These are phyloP conservation scores for Entomophthora muscae DNA, from an alignment of 371 early-diverging fungal genomes.

Conservation along the genomic window DNA sequence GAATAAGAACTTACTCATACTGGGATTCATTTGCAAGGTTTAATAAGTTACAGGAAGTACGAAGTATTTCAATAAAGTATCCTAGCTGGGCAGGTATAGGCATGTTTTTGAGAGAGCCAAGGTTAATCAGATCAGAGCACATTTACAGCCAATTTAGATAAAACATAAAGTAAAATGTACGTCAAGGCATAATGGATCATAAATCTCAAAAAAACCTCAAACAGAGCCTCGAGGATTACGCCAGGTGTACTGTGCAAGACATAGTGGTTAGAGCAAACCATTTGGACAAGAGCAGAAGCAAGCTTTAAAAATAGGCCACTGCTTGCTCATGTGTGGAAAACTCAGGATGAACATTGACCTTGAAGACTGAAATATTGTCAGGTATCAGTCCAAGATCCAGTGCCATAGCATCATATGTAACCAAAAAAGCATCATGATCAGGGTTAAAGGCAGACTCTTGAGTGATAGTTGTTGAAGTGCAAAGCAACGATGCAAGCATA, in stretches of 20 bases:
- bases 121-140: background rate
- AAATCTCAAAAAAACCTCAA: background rate
- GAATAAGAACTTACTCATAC: background rate
- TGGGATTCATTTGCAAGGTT: background rate
- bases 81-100: background rate
- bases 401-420: background rate
- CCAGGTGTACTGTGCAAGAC: background rate
- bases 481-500: background rate
- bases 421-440: background rate
- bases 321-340: background rate
- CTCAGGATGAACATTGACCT: background rate
- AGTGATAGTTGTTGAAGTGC: background rate
- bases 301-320: background rate
- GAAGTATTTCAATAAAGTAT: background rate
- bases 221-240: background rate
- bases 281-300: background rate
- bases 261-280: background rate
- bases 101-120: background rate
- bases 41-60: background rate
- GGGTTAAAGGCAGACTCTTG: background rate
- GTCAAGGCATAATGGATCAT: background rate
- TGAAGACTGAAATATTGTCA: background rate
- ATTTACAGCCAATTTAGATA: too few species aligned
- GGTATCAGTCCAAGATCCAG: background rate
- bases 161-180: too few species aligned